Base-by-base conservation (phyloP, 1,139 yeast species). In the Geotrichum fermentans region DNA sequence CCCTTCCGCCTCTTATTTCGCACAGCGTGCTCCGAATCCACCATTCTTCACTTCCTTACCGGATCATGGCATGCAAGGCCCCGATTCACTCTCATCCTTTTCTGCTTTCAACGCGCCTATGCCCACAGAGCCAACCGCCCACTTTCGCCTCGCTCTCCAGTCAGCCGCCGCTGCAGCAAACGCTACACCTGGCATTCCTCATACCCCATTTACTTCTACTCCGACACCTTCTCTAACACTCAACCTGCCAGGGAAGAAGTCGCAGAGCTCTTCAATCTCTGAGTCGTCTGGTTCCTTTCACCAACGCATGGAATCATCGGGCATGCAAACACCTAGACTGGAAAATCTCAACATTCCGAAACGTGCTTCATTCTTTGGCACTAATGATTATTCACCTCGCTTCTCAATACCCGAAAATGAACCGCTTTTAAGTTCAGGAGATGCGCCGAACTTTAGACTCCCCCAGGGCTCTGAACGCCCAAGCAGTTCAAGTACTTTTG, bases 1-100 rank as follows among this genome's bases (percentile, higher is more conserved):
- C n/a, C n/a, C n/a, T n/a, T n/a, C n/a, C n/a, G n/a, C 48, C 4
- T 45, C 48, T 5, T 45, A 45, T 28, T 45, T 45, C 33, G 7
- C 43, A 10, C 43, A 32, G n/a, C 48, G 22, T n/a, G 39, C 18
- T 18, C 14, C 43, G 17, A 36, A 21, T 14, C 36, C 34, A 11
- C 41, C 46, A 3, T 36, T 43, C 18, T 43, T 17, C 22, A 43
- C 46, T 10, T 30, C 43, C 3, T n/a, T n/a, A n/a, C n/a, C n/a
- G n/a, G n/a, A n/a, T n/a, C n/a, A n/a, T n/a, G n/a, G n/a, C n/a
- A n/a, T n/a, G n/a, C n/a, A n/a, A n/a, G n/a, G n/a, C n/a, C n/a
- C n/a, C n/a, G n/a, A n/a, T n/a, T n/a, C n/a, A n/a, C n/a, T n/a
- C n/a, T n/a, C n/a, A n/a, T n/a, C n/a, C n/a, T 26, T 26, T 10